Evolutionary conservation across 2,329 filamentous ascomycete species (phyloP).

Genomic region (Akanthomyces dipterigenus): DNA sequence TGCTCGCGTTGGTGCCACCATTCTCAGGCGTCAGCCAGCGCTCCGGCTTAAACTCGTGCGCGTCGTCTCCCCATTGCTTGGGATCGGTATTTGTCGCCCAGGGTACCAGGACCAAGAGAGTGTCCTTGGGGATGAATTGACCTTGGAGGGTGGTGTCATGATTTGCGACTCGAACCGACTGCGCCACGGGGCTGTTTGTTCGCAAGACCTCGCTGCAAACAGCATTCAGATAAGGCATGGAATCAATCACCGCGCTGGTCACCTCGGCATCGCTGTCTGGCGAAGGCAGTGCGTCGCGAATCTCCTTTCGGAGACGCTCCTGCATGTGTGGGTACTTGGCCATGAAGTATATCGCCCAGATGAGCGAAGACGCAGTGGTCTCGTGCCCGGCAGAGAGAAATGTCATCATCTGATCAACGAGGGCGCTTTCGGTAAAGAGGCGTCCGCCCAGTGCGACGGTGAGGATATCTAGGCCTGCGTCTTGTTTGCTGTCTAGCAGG

Average conservation of each 20-base stretch:
- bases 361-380: conserved; percentile 34
- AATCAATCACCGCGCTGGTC: conserved; percentile 54
- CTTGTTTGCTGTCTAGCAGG: conserved; percentile 18
- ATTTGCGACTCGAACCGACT: conserved; percentile 24
- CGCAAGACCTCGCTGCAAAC: conserved; percentile 45
- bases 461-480: conserved; percentile 29
- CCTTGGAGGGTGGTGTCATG: conserved; percentile 28
- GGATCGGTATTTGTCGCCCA: conserved; percentile 25
- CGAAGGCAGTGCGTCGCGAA: conserved; percentile 29
- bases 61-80: conserved; percentile 30
- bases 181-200: conserved; percentile 31
- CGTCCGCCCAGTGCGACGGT: conserved; percentile 26
- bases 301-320: conserved; percentile 30
- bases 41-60: conserved; percentile 29
- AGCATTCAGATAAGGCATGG: conserved; percentile 72
- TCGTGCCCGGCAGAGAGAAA: conserved; percentile 37
- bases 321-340: conserved; percentile 30
- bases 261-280: conserved; percentile 25
- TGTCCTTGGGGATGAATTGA: conserved; percentile 29
- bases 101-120: conserved; percentile 25
- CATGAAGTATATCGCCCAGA: conserved; percentile 35
- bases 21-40: conserved; percentile 26
- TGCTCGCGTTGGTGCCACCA: conserved; percentile 14
- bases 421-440: conserved; percentile 31
- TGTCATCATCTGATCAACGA: conserved; percentile 36